Percentiles rank a stretch among this genome's conserved stretches.
Evolutionary conservation across 495 filamentous ascomycete genomes (phyloP).

Genomic region (Penicillium coffeae): DNA sequence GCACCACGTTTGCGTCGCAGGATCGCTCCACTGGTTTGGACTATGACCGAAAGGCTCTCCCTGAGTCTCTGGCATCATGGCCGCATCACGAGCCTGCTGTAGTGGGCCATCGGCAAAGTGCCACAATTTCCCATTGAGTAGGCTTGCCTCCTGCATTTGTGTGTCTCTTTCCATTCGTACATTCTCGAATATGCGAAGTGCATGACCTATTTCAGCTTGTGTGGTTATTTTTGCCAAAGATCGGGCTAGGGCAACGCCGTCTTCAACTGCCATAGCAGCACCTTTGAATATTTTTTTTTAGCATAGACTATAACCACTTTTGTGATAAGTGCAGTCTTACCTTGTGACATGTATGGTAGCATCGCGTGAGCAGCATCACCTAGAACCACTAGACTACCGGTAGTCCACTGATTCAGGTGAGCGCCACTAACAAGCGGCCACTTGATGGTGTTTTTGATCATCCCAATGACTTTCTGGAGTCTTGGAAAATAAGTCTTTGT

Average conservation of each 20-base stretch:
- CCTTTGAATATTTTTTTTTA: slow-evolving; percentile 18
- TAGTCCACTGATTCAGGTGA: slow-evolving; percentile 29
- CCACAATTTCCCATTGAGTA: slow-evolving; percentile 38
- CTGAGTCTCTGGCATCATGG: slow-evolving; percentile 31
- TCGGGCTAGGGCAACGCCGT: slow-evolving; percentile 28
- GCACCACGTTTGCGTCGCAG: slow-evolving; percentile 39
- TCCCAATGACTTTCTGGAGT: slow-evolving; percentile 32
- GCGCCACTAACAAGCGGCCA: slow-evolving; percentile 37
- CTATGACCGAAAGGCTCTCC: slow-evolving; percentile 26
- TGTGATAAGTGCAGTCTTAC: slow-evolving; percentile 7
- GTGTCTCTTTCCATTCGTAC: slow-evolving; percentile 24
- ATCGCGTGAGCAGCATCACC: slow-evolving; percentile 52
- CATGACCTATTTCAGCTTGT: slow-evolving; percentile 9
- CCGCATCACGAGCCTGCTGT: slow-evolving; percentile 38
- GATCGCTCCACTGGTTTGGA: slow-evolving; percentile 49
- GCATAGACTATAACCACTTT: background rate
- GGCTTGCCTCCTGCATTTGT: slow-evolving; percentile 34
- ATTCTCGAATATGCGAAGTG: slow-evolving; percentile 22
- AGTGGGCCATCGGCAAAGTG: slow-evolving; percentile 43
- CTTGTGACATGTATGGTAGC: slow-evolving; percentile 48
- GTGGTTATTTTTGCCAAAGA: slow-evolving; percentile 17
- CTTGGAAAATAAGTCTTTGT: slow-evolving; percentile 6
- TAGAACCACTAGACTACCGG: slow-evolving; percentile 33
- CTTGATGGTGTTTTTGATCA: slow-evolving; percentile 36
- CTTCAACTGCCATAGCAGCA: slow-evolving; percentile 46